These are phyloP conservation scores for Rehmannia glutinosa DNA, from an alignment of 257 asterid genomes.

Conservation along the genomic window DNA sequence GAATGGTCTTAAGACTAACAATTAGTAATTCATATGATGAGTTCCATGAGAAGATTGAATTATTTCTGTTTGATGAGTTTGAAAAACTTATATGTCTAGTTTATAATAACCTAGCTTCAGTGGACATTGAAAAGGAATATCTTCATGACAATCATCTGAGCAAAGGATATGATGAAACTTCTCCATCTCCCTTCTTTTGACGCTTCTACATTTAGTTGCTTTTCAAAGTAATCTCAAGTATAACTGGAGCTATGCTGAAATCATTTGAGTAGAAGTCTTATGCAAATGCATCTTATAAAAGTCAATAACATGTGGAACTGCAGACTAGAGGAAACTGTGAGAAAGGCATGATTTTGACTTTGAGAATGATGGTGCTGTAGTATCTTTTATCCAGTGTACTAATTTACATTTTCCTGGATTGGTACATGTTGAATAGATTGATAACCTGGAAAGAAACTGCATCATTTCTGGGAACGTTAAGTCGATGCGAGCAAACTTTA, in stretches of 20 bases:
- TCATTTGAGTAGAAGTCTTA: not conserved
- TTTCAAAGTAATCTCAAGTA: not conserved
- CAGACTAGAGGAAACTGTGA: not conserved
- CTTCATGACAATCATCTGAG: constrained; percentile 1
- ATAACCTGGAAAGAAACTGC: not conserved
- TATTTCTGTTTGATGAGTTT: not conserved
- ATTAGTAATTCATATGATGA: not conserved
- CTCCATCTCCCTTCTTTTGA: not conserved
- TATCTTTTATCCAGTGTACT: not conserved
- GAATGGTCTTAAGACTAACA: not conserved
- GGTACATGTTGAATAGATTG: not conserved
- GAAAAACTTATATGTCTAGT: not conserved
- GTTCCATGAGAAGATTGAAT: constrained; percentile 2
- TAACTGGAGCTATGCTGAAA: not conserved
- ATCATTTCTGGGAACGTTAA: not conserved
- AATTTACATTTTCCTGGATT: not conserved
- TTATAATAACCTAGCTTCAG: not conserved
- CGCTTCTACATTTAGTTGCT: not conserved
- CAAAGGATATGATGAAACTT: not conserved
- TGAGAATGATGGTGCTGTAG: constrained; percentile 1
- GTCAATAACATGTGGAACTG: not conserved
- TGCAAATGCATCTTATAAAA: not conserved
- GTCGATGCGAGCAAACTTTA: not conserved
- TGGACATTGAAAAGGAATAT: not conserved
- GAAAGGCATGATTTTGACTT: constrained; percentile 1